Evolutionary conservation across 768 basidiomycete species (phyloP), one percentile per base, ranked within the genome.

Genomic region (Mycena latifolia): DNA sequence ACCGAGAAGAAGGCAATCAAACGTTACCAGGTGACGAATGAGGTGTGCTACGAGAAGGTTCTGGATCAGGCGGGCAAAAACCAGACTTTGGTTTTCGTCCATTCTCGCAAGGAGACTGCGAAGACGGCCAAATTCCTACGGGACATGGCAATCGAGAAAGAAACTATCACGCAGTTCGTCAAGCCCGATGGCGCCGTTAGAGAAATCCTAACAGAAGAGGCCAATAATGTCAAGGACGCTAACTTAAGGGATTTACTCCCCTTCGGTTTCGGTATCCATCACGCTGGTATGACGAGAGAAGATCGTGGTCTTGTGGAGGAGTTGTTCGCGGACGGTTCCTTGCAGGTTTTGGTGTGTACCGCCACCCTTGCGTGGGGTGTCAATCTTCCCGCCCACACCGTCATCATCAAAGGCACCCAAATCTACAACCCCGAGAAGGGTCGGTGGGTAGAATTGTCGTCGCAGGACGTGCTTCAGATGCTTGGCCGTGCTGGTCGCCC

Each of bases 1-100:
- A 98, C 97, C 0, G 98, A 99, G 84, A 99, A 98, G 86, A 99
- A 98, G 78, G 98, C 98, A 0, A 98, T 99, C 85, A 98, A 97
- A 77, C 90, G 98, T 8, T 95, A 96, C 75, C 97, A 98, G 76
- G 90, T 98, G 67, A 97, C 94, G 86, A 99, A 99, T 78, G 96
- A 99, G 75, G 96, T 99, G 24, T 97, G 96, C 79, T 99, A 99
- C 82, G 97, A 99, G 78, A 99, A 99, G 81, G 92, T 98, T 3
- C 87, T 99, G 25, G 96, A 98, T 69, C 95, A 99, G 72, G 88
- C 83, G 0, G 84, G 85, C 12, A 95, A 94, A 82, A 94, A 96
- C 66, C 96, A 97, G 76, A 93, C 93, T 0, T 85, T 99, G 41
- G 96, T 99, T 15, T 99, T 99, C 73, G 98, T 99, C 0, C 98